Percentiles rank a stretch among this genome's conserved stretches.
These are phyloP conservation scores for Mentha longifolia DNA, from an alignment of 257 asterid genomes.

Conservation along the genomic window DNA sequence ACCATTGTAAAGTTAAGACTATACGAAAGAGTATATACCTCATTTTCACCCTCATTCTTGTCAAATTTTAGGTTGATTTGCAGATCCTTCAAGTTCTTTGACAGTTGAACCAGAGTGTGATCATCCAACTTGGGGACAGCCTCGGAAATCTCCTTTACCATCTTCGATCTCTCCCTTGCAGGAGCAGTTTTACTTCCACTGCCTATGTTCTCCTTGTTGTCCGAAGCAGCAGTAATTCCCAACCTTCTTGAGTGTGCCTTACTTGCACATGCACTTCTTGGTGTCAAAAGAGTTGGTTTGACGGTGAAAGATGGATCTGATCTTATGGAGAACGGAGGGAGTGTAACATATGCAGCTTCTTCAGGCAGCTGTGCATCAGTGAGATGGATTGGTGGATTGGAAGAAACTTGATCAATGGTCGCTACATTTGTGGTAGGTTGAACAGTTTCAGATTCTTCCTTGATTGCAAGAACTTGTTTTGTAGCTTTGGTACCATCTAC, in stretches of 20 bases:
- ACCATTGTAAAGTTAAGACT: too few species aligned
- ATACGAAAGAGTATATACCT: slow-evolving; percentile 22
- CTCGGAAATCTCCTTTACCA: not conserved
- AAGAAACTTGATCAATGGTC: not conserved
- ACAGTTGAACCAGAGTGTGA: slow-evolving; percentile 44
- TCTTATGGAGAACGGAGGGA: not conserved
- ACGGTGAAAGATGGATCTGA: not conserved
- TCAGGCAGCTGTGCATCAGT: not conserved
- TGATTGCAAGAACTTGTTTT: not conserved
- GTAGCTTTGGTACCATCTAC: not conserved
- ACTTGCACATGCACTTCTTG: slow-evolving; percentile 32
- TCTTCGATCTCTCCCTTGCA: slow-evolving; percentile 29
- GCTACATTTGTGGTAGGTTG: not conserved
- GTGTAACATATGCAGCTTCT: not conserved
- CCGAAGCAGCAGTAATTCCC: slow-evolving; percentile 28
- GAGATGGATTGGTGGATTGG: not conserved
- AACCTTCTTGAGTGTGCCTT: slow-evolving; percentile 25
- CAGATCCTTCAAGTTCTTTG: slow-evolving; percentile 44
- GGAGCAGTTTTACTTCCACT: slow-evolving; percentile 34
- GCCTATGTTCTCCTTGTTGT: slow-evolving; percentile 64
- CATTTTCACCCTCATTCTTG: slow-evolving; percentile 26
- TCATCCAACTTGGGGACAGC: slow-evolving; percentile 10
- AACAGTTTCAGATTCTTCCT: not conserved
- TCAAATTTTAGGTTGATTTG: slow-evolving; percentile 24
- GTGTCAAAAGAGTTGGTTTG: slow-evolving; percentile 29